Percentiles rank a stretch among this genome's conserved stretches.
Conservation (phyloP, 768 basidiomycete species). For the Amanita exitialis region DNA sequence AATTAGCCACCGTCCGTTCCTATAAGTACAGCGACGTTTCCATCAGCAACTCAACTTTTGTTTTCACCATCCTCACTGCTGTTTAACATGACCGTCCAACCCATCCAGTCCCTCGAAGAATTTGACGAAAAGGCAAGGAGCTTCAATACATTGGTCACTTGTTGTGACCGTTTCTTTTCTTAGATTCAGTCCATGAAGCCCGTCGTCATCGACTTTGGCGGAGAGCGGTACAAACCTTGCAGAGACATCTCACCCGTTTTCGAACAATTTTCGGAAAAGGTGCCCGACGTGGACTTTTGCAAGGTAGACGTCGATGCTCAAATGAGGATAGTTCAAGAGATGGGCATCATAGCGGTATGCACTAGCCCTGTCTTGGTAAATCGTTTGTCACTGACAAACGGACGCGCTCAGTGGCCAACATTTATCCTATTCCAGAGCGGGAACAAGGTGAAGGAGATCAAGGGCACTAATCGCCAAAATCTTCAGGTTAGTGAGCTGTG, state of each 20-base stretch:
- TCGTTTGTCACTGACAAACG: not conserved
- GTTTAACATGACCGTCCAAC: conserved; percentile 27
- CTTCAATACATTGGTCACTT: not conserved
- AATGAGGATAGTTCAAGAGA: conserved; percentile 41
- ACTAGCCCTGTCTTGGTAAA: conserved; percentile 14
- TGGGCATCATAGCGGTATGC: conserved; percentile 47
- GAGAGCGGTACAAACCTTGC: conserved; percentile 72
- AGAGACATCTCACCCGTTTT: conserved; percentile 57
- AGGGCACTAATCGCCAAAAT: too few relatives aligned
- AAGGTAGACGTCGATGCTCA: conserved; percentile 67
- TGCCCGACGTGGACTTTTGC: conserved; percentile 45
- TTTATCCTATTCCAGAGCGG: conserved; percentile 29
- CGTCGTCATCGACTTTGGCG: conserved; percentile 65
- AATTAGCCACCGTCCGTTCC: not conserved
- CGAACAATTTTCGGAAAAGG: conserved; percentile 36
- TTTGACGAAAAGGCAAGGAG: conserved; percentile 36
- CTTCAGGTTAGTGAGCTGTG: too few relatives aligned
- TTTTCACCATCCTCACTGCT: not conserved
- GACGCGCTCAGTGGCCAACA: conserved; percentile 29
- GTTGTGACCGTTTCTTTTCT: not conserved
- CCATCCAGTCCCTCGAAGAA: conserved; percentile 23
- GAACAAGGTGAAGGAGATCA: conserved; percentile 18
- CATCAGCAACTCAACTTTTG: not conserved
- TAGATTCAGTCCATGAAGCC: conserved; percentile 38
- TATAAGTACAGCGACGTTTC: not conserved